phyloP scores from a whole-genome alignment of 2,329 filamentous ascomycete species.

The Neurospora sp. region DNA sequence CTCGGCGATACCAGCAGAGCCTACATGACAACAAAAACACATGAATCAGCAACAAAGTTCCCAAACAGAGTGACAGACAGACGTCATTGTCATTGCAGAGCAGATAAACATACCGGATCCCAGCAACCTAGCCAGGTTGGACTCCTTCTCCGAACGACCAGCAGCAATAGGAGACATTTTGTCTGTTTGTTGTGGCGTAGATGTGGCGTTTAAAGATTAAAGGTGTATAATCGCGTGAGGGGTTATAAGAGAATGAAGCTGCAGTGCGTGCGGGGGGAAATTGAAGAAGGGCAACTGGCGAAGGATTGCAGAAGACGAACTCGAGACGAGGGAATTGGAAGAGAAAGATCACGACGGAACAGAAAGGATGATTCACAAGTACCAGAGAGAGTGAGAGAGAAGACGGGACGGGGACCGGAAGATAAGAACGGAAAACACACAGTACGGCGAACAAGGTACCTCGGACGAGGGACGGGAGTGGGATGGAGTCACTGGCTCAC shows the following conservation, averaged over 20 bases:
- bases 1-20: conserved; percentile 86
- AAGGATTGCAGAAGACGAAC: neutral
- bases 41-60: conserved; percentile 11
- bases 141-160: conserved; percentile 61
- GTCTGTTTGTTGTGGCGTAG: neutral
- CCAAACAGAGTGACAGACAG: neutral
- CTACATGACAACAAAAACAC: conserved; percentile 33
- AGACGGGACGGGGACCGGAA: neutral
- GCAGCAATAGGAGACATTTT: conserved; percentile 51
- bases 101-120: conserved; percentile 62
- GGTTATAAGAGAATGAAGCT: neutral
- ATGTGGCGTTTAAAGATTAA: neutral
- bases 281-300: neutral
- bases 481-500: neutral
- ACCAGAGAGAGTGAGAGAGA: neutral
- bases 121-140: conserved; percentile 74
- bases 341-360: neutral
- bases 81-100: neutral
- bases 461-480: neutral
- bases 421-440: neutral
- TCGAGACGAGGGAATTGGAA: neutral
- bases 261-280: neutral
- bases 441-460: neutral
- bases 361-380: neutral
- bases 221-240: neutral